Base-by-base conservation (phyloP, 805 yeast genomes). In the Hanseniaspora thailandica region DNA sequence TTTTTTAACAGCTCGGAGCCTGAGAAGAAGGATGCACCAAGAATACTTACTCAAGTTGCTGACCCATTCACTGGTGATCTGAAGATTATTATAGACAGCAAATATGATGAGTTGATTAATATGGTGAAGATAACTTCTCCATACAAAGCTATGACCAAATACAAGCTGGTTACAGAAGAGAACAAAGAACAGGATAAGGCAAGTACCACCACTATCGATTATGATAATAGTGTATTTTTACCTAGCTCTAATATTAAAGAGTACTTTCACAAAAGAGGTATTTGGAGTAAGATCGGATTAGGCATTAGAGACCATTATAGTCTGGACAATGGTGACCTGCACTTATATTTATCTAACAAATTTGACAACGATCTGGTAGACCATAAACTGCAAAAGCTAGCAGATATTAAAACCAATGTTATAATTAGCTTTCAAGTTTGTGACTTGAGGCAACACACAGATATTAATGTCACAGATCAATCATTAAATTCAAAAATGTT, bases 241-340 rank as follows among this genome's bases (percentile, higher is more conserved):
- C 70, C 70, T 1, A 59, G 63, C 2, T 56, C 57, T 7, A 58
- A 64, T 9, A 65, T 62, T 28, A 48, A 46, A 20, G 62, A 61
- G 25, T 57, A 57, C 15, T 63, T 60, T 33, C 70, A 72, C 56
- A 55, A 58, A 12, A 62, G 66, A 31, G 66, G 73, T 1, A 36
- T 60, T 8, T 58, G 57, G 54, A 71, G 73, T 3, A 68, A 66
- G 47, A 56, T 69, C 5, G 65, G 69, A 5, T 60, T 65, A 15
- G 66, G 70, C 1, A 57, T 68, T 20, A 68, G 65, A 56, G 56
- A 69, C 15, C 68, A 71, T 55, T 71, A 71, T 54, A 68, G 69
- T 54, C 69, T 57, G 43, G 66, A 66, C 4, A 60, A 63, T 17
- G 53, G 53, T 13, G 53, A 49, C n/a, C 19, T 49, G 15, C 76